Evolutionary conservation across 345 rosid genomes (phyloP), one percentile per base, ranked within the genome.

Genomic region (sweet orange (Citrus sinensis)): DNA sequence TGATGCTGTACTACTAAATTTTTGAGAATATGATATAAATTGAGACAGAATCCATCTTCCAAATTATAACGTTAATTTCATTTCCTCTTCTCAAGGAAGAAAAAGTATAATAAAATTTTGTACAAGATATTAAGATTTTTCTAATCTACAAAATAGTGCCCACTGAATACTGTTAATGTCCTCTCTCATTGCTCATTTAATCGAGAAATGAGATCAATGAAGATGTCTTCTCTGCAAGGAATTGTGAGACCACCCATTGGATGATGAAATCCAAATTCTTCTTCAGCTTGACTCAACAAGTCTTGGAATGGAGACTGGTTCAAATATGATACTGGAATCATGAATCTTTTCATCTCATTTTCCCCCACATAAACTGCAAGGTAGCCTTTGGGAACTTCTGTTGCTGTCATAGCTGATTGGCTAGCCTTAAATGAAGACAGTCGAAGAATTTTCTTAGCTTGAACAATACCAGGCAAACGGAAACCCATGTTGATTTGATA

Each of bases 281-380:
- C 86, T 67, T 82, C 85, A n/a, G 82, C 82, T 32, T 63, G 75
- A 51, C 76, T 68, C 13, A 86, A 73, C 86, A 87, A 77, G 10
- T 77, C 70, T 32, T 78, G 88, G 60, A 87, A 87, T 6, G 55
- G 37, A 78, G 85, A 82, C 9, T 58, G 82, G 61, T 75, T 82
- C 77, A 87, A 71, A 73, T 76, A 80, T 17, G 86, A 76, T 2
- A 87, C 19, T 0, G 85, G 86, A 37, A 87, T 75, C 64, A 79
- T 74, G 17, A 72, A 87, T 83, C 88, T 78, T 80, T 80, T 87
- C 80, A 71, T 84, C 70, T 80, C 42, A 6, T 9, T 75, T n/a
- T 87, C 87, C 74, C 90, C 89, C 17, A 84, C 87, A 75, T 86
- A 86, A 54, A 86, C 83, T 0, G 83, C 85, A 68, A 84, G 51